Conservation (phyloP, 768 basidiomycete species). For the Filobasidium floriforme region DNA sequence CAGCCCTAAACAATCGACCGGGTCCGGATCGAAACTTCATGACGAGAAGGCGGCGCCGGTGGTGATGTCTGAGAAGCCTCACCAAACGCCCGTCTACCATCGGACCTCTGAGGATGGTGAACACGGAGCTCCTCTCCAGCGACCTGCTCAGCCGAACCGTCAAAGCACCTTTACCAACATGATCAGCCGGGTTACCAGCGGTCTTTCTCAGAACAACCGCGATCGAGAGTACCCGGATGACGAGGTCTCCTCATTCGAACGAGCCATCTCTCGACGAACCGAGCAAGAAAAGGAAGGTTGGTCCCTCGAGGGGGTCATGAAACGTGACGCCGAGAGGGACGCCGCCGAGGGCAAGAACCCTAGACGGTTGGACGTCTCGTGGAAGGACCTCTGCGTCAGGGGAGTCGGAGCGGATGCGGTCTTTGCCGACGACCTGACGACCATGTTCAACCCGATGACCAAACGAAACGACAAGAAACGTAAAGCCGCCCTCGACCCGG, state of each 20-base stretch:
- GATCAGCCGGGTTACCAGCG: not conserved
- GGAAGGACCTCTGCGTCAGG: slow-evolving; percentile 14
- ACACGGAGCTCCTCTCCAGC: not conserved
- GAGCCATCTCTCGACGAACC: not conserved
- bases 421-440: slow-evolving; percentile 14
- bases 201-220: not conserved
- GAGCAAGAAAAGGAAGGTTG: slow-evolving; percentile 8
- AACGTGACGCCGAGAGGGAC: slow-evolving; percentile 11
- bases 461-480: slow-evolving; percentile 21
- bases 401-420: slow-evolving; percentile 18
- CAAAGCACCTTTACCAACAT: not conserved
- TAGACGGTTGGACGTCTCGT: slow-evolving; percentile 5
- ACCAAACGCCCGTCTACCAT: not conserved
- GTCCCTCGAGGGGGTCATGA: slow-evolving; percentile 14
- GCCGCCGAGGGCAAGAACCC: slow-evolving; percentile 11
- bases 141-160: not conserved
- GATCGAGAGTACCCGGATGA: not conserved
- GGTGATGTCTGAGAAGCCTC: not conserved
- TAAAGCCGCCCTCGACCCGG: slow-evolving; percentile 2
- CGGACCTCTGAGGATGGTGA: not conserved
- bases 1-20: not conserved
- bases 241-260: slow-evolving; percentile 1
- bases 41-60: not conserved
- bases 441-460: slow-evolving; percentile 21
- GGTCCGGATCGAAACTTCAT: not conserved